Conservation (phyloP, 2,329 filamentous ascomycete species). For the Hypoxylon sp. region DNA sequence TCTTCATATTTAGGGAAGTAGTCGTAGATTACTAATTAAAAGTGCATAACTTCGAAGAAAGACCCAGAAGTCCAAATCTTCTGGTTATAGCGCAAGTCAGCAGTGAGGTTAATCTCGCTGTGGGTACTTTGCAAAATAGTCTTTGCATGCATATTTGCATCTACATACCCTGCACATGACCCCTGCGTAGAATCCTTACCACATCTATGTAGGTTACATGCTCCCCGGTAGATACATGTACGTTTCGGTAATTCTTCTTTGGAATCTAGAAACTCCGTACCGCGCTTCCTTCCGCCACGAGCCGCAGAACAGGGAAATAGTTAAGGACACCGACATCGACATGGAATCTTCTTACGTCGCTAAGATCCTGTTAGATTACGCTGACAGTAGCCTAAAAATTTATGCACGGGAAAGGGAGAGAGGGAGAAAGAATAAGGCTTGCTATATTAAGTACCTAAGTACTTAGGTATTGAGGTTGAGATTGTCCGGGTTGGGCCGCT, state of each 20-base stretch:
- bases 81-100: not conserved
- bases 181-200: conserved; percentile 7
- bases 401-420: not conserved
- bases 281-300: not conserved
- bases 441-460: too few relatives aligned
- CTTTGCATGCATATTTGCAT: conserved; percentile 5
- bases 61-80: conserved; percentile 1
- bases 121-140: not conserved
- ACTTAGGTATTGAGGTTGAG: too few relatives aligned
- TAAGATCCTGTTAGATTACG: not conserved
- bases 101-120: too few relatives aligned
- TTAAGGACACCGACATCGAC: not conserved
- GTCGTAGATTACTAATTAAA: not conserved
- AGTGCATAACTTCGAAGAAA: not conserved
- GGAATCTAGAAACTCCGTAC: conserved; percentile 19
- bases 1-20: not conserved
- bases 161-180: not conserved
- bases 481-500: conserved; percentile 18
- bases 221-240: conserved; percentile 1
- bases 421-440: too few relatives aligned
- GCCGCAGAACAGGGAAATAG: not conserved
- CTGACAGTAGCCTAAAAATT: not conserved
- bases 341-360: not conserved
- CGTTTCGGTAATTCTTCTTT: not conserved
- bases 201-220: not conserved